Base-by-base conservation (phyloP, 2,329 filamentous ascomycete species). In the Herpomyces periplanetae region DNA sequence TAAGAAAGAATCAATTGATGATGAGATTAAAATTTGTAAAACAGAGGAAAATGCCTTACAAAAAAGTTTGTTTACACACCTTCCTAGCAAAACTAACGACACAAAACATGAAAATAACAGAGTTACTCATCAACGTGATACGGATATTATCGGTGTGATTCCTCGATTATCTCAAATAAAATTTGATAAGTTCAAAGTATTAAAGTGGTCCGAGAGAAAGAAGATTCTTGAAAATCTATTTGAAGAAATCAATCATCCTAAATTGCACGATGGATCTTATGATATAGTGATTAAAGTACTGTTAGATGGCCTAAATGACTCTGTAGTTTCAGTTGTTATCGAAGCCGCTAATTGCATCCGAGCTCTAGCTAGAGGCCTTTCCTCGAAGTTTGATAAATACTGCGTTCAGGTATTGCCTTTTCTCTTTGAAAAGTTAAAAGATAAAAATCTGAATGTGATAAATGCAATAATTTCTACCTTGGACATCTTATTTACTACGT, bases 121-220 rank as follows among this genome's bases (percentile, higher is more conserved):
- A 30, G 47, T 85, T 19, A 75, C 91, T 31, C 34, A 47, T 6
- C 44, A 47, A 23, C 43, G 43, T 2, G 44, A 47, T 19, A 44
- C 65, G 13, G 73, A 87, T 33, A 66, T 75, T 0, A 61, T 88
- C 23, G 71, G 96, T 34, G 58, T 88, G 1, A 39, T 68, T 21
- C 49, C 63, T 14, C 80, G 75, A 29, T 47, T 91, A 3, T 64
- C 75, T 0, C 54, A 57, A 15, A 59, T 71, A 34, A 73, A 88
- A 27, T 50, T 55, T 27, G 80, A 96, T 10, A 58, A 63, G 23
- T 43, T 96, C 12, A 61, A 52, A 0, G 91, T 75, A 5, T 61
- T 73, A 1, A 96, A 96, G 36, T 96, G 80, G 80, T 96, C 96
- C 35, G 84, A 96, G 28, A 52, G 80, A 25, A 96, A 96, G 38